Evolutionary conservation across 2,329 filamentous ascomycete species (phyloP).

Genomic region (Diaporthe caulivora): DNA sequence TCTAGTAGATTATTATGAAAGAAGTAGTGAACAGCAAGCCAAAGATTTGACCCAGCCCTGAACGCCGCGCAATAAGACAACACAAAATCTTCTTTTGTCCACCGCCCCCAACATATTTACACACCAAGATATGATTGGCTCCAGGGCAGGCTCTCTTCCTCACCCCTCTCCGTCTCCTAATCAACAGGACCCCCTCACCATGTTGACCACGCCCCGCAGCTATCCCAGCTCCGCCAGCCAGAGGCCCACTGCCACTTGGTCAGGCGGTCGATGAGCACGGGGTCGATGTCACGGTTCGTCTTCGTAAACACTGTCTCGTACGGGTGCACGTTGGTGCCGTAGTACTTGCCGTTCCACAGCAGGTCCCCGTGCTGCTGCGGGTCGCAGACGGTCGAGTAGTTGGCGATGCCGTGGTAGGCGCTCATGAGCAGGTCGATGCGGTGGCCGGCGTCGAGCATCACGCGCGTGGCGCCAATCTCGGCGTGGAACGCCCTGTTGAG

Average conservation of each 20-base stretch:
- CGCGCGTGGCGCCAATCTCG: slow-evolving; percentile 49
- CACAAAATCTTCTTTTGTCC: background rate
- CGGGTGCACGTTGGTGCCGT: slow-evolving; percentile 50
- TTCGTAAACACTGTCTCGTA: slow-evolving; percentile 54
- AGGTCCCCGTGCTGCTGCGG: slow-evolving; percentile 43
- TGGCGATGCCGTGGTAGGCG: slow-evolving; percentile 44
- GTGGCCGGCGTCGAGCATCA: slow-evolving; percentile 49
- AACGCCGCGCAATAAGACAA: slow-evolving; percentile 9
- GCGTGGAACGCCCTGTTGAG: slow-evolving; percentile 46
- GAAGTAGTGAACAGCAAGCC: background rate
- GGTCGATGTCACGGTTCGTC: slow-evolving; percentile 48
- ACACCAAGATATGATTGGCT: background rate
- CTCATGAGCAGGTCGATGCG: slow-evolving; percentile 51
- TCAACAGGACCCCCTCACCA: slow-evolving; percentile 15
- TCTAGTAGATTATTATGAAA: background rate
- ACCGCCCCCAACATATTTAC: background rate
- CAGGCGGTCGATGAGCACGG: slow-evolving; percentile 44
- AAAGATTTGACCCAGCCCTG: background rate
- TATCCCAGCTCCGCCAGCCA: slow-evolving; percentile 44
- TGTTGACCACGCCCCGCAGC: slow-evolving; percentile 38
- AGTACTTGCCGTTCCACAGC: slow-evolving; percentile 47
- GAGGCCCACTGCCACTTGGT: slow-evolving; percentile 47
- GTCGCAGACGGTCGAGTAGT: slow-evolving; percentile 44
- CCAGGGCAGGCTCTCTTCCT: no score
- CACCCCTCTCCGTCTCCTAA: background rate